Evolutionary conservation across 1,284 basidiomycete genomes (phyloP), one percentile per base, ranked within the genome.

Genomic region (Naganishia cerealis): DNA sequence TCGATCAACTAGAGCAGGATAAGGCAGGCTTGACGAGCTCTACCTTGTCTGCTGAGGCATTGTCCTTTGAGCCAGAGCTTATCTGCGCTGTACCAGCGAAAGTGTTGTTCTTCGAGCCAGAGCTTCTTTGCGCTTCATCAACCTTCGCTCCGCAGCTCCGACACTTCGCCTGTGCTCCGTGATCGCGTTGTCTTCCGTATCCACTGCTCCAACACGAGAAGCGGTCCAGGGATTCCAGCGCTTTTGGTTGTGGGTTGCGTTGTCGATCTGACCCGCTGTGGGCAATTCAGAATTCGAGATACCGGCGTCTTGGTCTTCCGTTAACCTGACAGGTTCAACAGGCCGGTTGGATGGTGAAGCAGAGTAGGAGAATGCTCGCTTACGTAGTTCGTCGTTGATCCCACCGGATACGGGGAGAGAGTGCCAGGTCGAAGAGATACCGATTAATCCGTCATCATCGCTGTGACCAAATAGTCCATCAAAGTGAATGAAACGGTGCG

Each of bases 401-500:
- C 16, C 24, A 16, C 9, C 43, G 2, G 42, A 29, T 59, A 33
- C 54, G 8, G 54, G 33, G 3, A 29, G 10, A n/a, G 10, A 24
- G 26, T 16, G 40, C 42, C 21, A 24, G 26, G 57, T 15, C 9
- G 57, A 55, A 21, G 62, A 57, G 26, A 56, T 66, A 38, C 55
- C 63, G 40, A 66, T 33, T 12, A 66, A 46, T 15, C 63, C 63
- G 13, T 66, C 63, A 36, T 66, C 54, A 42, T 66, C 53, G 42
- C 43, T 50, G 36, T 66, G 63, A 1, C 55, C 63, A 33, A 48
- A 56, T 18, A 66, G 40, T 18, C 40, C 53, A 29, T 66, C 63
- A 13, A 66, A 39, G 24, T 56, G 54, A 24, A 66, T 40, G 54
- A 57, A 56, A 1, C 53, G 54, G 29, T 56, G 55, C 3, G 39